A percentile compares a stretch with the other conserved stretches of the same genome.
Conservation (phyloP, 305 asterid genomes). For the Plantago coronopus region DNA sequence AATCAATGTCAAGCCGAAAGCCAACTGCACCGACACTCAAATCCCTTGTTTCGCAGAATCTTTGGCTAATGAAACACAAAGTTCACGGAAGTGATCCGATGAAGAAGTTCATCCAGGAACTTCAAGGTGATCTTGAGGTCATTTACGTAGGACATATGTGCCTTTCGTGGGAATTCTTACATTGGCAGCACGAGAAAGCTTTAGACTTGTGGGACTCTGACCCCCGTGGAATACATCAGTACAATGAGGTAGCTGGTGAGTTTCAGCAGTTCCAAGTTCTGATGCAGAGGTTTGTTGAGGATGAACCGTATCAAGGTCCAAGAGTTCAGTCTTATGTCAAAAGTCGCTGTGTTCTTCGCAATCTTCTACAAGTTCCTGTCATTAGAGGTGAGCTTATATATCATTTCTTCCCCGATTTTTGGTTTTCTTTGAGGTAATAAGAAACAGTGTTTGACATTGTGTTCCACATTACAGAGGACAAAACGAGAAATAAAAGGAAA, state of each 20-base stretch:
- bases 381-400: constrained; percentile 48
- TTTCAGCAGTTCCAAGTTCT: constrained; percentile 93
- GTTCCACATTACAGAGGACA: constrained; percentile 50
- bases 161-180: constrained; percentile 93
- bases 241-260: constrained; percentile 81
- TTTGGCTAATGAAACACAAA: constrained; percentile 57
- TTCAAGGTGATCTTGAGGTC: constrained; percentile 76
- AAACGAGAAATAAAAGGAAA: constrained; percentile 38
- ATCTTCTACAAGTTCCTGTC: constrained; percentile 90
- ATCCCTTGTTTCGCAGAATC: constrained; percentile 56
- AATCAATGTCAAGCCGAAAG: constrained; percentile 45
- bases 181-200: constrained; percentile 82
- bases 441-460: neutral
- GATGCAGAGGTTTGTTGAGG: constrained; percentile 76
- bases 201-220: constrained; percentile 77
- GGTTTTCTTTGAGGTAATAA: neutral
- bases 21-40: constrained; percentile 50
- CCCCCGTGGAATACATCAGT: constrained; percentile 50
- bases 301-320: constrained; percentile 78
- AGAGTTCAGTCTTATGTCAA: constrained; percentile 67
- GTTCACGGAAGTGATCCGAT: constrained; percentile 59
- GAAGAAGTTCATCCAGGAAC: constrained; percentile 67
- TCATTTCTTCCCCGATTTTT: neutral
- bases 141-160: constrained; percentile 93
- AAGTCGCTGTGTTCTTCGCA: constrained; percentile 64